phyloP scores from a whole-genome alignment of 2,329 filamentous ascomycete genomes.

The Coleophoma cylindrospora region DNA sequence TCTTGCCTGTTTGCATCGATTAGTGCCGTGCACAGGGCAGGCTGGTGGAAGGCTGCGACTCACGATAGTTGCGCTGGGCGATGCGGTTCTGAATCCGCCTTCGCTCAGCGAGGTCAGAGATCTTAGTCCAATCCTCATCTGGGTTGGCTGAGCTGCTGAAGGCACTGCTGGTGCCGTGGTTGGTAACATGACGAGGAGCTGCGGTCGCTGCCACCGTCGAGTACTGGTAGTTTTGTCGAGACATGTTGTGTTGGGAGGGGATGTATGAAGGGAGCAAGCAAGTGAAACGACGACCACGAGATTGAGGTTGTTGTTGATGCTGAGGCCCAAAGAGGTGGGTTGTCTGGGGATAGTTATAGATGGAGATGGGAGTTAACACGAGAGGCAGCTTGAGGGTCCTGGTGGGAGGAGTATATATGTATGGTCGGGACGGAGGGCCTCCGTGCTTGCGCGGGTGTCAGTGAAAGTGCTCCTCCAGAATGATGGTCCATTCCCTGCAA shows the following conservation, averaged over 20 bases:
- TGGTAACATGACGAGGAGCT: constrained; percentile 56
- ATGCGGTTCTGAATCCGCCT: constrained; percentile 95
- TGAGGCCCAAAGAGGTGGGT: background rate
- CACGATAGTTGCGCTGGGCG: constrained; percentile 96
- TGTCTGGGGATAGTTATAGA: background rate
- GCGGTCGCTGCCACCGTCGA: constrained; percentile 19
- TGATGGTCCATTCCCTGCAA: too few relatives aligned
- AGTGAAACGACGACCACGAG: too few relatives aligned
- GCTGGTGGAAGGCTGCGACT: constrained; percentile 38
- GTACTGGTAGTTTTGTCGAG: constrained; percentile 25
- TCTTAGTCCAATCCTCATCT: constrained; percentile 99
- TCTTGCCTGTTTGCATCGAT: constrained; percentile 61
- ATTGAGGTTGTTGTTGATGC: background rate
- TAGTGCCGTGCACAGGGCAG: background rate
- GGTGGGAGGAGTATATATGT: background rate
- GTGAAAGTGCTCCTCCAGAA: too few relatives aligned
- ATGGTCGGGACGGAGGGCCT: background rate
- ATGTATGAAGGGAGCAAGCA: too few relatives aligned
- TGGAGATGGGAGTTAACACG: background rate
- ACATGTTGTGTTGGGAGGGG: constrained; percentile 18
- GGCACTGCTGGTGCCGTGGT: constrained; percentile 82
- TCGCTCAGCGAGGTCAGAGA: constrained; percentile 92
- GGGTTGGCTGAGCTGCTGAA: constrained; percentile 93
- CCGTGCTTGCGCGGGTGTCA: background rate
- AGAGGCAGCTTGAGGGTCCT: background rate